Conservation (phyloP, 768 basidiomycete species). For the Calocera cornea region DNA sequence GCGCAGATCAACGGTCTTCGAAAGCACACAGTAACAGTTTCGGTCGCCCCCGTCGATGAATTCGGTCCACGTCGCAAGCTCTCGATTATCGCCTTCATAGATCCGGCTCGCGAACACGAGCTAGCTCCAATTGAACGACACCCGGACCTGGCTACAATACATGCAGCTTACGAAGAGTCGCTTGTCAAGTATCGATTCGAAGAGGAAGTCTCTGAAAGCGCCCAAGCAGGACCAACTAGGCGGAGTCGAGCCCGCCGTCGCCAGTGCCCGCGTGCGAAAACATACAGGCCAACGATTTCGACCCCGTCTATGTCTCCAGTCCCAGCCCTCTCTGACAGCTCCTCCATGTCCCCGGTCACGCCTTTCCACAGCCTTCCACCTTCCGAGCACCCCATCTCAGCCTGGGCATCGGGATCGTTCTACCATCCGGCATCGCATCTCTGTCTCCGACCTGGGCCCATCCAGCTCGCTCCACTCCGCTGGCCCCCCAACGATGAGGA, state of each 20-base stretch:
- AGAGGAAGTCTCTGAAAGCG: not conserved
- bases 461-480: no score
- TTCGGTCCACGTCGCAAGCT: not conserved
- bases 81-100: not conserved
- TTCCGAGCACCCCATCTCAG: not conserved
- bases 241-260: not conserved
- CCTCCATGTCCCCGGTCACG: not conserved
- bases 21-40: not conserved
- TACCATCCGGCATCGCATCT: no score
- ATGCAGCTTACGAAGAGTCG: not conserved
- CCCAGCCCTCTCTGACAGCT: not conserved
- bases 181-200: not conserved
- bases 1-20: not conserved
- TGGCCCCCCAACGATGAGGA: no score
- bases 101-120: not conserved
- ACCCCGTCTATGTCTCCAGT: not conserved
- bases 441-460: no score
- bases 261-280: not conserved
- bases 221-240: not conserved
- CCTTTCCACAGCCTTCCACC: not conserved
- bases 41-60: not conserved
- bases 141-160: not conserved
- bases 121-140: not conserved
- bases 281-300: not conserved
- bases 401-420: not conserved